Evolutionary conservation across 177 flowering plant species (phyloP).

Genomic region (Telopea speciosissima): DNA sequence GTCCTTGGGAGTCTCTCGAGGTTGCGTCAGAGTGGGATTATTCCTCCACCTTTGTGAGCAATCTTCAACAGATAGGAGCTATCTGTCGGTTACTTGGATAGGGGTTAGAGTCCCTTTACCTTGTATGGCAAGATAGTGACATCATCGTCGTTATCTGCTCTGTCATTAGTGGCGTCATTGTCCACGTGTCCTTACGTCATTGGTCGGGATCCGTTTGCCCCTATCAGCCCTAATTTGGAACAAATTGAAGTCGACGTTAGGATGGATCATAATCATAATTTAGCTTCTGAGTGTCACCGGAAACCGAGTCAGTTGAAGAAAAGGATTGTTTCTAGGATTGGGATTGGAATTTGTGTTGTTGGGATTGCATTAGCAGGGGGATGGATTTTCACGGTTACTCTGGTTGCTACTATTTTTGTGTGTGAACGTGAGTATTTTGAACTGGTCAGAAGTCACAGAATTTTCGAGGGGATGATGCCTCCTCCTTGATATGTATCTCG

Average conservation of each 20-base stretch:
- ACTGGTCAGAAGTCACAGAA: conserved; percentile 83
- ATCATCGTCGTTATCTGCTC: too few relatives aligned
- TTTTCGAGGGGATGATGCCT: conserved; percentile 89
- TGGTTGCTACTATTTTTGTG: conserved; percentile 66
- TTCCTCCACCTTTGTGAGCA: too few relatives aligned
- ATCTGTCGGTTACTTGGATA: too few relatives aligned
- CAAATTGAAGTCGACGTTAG: conserved; percentile 6
- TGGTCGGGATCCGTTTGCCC: too few relatives aligned
- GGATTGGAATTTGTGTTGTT: conserved; percentile 66
- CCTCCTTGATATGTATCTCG: conserved; percentile 93
- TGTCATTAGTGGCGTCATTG: too few relatives aligned
- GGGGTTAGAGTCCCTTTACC: too few relatives aligned
- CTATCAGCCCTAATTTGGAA: conserved; percentile 9
- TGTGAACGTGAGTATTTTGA: conserved; percentile 94
- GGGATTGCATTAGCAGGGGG: conserved; percentile 89
- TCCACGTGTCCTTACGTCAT: too few relatives aligned
- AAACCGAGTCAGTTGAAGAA: conserved; percentile 68
- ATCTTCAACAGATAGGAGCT: too few relatives aligned
- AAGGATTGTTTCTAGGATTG: conserved; percentile 76
- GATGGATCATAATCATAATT: neutral
- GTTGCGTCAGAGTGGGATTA: too few relatives aligned
- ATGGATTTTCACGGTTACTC: conserved; percentile 67
- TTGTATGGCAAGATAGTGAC: too few relatives aligned
- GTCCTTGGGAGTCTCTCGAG: too few relatives aligned
- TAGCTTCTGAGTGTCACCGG: conserved; percentile 26